Conservation (phyloP, 345 rosid genomes). For the Cardiospermum halicacabum region DNA sequence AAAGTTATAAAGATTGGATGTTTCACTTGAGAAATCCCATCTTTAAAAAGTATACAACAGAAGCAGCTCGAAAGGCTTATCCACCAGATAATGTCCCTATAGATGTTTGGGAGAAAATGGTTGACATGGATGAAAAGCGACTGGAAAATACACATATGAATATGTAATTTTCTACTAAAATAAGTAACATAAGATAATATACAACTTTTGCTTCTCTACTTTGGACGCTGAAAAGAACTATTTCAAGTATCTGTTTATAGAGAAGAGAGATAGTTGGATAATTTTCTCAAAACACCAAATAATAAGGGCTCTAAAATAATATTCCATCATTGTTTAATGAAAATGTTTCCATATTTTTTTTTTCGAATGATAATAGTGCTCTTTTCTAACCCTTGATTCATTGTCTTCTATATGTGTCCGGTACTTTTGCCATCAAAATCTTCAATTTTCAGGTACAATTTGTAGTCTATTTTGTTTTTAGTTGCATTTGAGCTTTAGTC, state of each 20-base stretch:
- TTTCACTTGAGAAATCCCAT: background rate
- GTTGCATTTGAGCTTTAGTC: background rate
- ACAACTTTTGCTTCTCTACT: background rate
- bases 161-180: too few relatives aligned
- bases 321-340: background rate
- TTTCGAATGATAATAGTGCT: background rate
- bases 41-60: background rate
- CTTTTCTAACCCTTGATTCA: background rate
- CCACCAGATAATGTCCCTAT: background rate
- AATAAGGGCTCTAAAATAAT: too few relatives aligned
- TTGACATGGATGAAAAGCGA: too few relatives aligned
- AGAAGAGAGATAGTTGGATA: too few relatives aligned
- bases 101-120: background rate
- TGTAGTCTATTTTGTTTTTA: background rate
- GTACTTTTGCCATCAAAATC: background rate
- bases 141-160: too few relatives aligned
- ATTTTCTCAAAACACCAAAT: too few relatives aligned
- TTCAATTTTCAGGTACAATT: background rate
- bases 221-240: background rate
- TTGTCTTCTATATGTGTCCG: background rate
- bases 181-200: too few relatives aligned
- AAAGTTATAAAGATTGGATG: background rate
- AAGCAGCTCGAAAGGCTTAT: too few relatives aligned
- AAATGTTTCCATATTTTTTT: background rate
- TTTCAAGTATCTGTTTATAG: background rate